phyloP scores from a whole-genome alignment of 345 rosid species.

The Eucalyptus viminalis region DNA sequence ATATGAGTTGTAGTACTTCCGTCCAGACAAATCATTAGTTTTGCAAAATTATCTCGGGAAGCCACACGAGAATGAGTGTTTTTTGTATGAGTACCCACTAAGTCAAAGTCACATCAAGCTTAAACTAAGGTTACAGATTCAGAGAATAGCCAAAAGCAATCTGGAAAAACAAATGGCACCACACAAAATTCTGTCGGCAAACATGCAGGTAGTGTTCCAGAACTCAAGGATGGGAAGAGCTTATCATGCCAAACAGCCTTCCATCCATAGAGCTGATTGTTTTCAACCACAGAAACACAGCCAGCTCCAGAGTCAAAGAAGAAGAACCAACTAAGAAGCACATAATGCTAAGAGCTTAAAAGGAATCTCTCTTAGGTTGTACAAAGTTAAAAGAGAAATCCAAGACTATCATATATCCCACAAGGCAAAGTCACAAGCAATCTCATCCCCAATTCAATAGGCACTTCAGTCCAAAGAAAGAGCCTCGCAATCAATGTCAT shows the following conservation, averaged over 20 bases:
- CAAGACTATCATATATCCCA: not conserved
- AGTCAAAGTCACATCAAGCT: not conserved
- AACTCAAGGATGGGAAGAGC: not conserved
- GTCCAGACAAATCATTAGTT: not conserved
- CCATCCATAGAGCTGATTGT: not conserved
- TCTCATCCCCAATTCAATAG: not conserved
- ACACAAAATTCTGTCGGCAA: not conserved
- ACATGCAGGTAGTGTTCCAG: not conserved
- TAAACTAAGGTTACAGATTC: not conserved
- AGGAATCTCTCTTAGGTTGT: not conserved
- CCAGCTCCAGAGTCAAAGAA: not conserved
- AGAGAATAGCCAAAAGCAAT: not conserved
- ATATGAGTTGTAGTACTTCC: not conserved
- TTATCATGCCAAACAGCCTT: not conserved
- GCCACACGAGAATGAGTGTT: not conserved
- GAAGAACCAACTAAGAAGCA: not conserved
- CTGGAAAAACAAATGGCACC: not conserved
- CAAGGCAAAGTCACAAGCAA: not conserved
- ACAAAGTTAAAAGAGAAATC: not conserved
- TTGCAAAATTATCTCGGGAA: not conserved
- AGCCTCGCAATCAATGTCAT: not conserved
- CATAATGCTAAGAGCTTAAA: not conserved
- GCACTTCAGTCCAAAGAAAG: not conserved
- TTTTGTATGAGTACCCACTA: not conserved
- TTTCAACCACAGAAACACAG: not conserved